Percentiles rank a stretch among this genome's conserved stretches.
phyloP scores from a whole-genome alignment of 176 grass and related monocot species.

The Phoenix dactylifera region DNA sequence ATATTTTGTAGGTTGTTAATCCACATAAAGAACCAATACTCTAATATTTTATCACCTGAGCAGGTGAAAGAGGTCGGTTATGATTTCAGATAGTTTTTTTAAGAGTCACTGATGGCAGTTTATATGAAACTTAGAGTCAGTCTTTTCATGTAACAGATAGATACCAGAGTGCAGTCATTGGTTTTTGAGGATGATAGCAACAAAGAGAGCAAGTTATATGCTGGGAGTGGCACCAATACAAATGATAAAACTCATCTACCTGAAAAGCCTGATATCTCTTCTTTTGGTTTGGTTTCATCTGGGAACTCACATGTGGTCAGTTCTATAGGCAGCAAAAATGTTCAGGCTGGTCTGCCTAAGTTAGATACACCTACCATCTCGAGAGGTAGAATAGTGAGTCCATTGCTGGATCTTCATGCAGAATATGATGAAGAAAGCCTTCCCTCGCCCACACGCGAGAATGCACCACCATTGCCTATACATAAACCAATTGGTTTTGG shows the following conservation, averaged over 20 bases:
- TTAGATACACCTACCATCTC: constrained; percentile 29
- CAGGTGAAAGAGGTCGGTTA: constrained; percentile 53
- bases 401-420: constrained; percentile 84
- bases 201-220: background rate
- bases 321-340: constrained; percentile 19
- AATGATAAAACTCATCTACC: background rate
- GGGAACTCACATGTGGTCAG: constrained; percentile 22
- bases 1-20: constrained; percentile 54
- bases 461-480: constrained; percentile 38
- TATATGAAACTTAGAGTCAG: background rate
- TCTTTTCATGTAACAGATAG: constrained; percentile 45
- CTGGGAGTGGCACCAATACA: background rate
- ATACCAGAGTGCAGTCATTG: constrained; percentile 53
- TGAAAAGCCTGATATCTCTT: background rate
- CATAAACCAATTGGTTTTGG: constrained; percentile 56
- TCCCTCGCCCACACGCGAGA: constrained; percentile 72
- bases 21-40: constrained; percentile 86
- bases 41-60: constrained; percentile 42
- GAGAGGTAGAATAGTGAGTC: constrained; percentile 51
- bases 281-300: constrained; percentile 13
- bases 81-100: too few relatives aligned
- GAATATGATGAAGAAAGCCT: constrained; percentile 94
- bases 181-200: constrained; percentile 62
- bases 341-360: constrained; percentile 24
- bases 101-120: too few relatives aligned